phyloP scores from a whole-genome alignment of 2,329 filamentous ascomycete genomes.

The Aspergillus sclerotialis region DNA sequence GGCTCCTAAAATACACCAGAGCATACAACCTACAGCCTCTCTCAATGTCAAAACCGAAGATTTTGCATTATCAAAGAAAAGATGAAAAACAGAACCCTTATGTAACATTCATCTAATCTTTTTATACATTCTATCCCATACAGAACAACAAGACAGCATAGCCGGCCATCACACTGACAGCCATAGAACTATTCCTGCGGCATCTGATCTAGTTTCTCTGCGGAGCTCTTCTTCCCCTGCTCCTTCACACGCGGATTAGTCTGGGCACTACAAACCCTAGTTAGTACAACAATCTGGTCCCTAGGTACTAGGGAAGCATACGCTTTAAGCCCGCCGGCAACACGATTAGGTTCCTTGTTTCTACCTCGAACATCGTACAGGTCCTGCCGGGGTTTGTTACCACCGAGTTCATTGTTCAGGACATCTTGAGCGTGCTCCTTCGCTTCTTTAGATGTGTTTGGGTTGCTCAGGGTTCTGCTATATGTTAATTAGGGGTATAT shows the following conservation, averaged over 20 bases:
- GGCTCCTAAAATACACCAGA: too few relatives aligned
- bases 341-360: conserved; percentile 8
- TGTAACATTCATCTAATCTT: too few relatives aligned
- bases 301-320: background rate
- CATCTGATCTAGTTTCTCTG: conserved; percentile 13
- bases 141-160: too few relatives aligned
- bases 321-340: conserved; percentile 12
- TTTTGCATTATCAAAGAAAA: too few relatives aligned
- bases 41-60: too few relatives aligned
- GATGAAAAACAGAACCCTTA: too few relatives aligned
- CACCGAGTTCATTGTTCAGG: conserved; percentile 13
- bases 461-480: conserved; percentile 9
- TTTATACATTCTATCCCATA: too few relatives aligned
- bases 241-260: conserved; percentile 9
- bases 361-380: conserved; percentile 3
- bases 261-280: conserved; percentile 8
- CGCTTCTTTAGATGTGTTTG: conserved; percentile 14
- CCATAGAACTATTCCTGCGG: background rate
- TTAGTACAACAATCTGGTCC: background rate
- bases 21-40: too few relatives aligned
- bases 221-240: conserved; percentile 11
- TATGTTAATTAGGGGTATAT: background rate
- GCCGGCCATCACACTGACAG: too few relatives aligned
- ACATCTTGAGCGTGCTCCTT: conserved; percentile 19
- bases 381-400: conserved; percentile 10